A percentile compares a stretch with the other conserved stretches of the same genome.
Conservation (phyloP, 352 stramenopile species). For the Vaucheria bursata region DNA sequence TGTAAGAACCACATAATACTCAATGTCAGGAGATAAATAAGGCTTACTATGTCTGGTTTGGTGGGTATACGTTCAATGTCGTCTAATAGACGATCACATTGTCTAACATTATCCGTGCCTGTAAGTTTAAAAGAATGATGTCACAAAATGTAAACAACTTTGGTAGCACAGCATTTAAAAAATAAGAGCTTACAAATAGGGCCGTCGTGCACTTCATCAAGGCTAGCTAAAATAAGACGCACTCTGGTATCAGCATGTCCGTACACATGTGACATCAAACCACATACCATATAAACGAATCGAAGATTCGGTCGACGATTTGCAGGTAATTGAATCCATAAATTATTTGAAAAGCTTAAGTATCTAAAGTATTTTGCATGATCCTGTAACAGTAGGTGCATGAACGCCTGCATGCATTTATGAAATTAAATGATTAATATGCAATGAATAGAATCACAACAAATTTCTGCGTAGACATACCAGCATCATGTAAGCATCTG, state of each 20-base stretch:
- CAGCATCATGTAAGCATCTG: slow-evolving; percentile 9
- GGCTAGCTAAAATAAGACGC: slow-evolving; percentile 1
- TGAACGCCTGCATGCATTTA: background rate
- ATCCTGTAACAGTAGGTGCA: slow-evolving; percentile 8
- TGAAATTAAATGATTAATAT: background rate
- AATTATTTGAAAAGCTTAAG: slow-evolving; percentile 8
- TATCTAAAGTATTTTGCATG: slow-evolving; percentile 8
- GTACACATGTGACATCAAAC: slow-evolving; percentile 1
- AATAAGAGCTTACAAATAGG: background rate
- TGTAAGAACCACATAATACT: too few relatives aligned
- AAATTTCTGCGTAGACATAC: background rate
- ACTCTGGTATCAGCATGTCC: background rate
- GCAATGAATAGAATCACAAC: background rate
- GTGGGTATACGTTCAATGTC: slow-evolving; percentile 10
- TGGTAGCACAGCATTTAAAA: too few relatives aligned
- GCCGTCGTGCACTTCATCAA: slow-evolving; percentile 6
- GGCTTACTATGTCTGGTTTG: background rate
- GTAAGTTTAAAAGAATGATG: too few relatives aligned
- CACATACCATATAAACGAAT: slow-evolving; percentile 3
- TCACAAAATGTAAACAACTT: too few relatives aligned
- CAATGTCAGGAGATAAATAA: too few relatives aligned
- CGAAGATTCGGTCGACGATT: background rate
- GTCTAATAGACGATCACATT: background rate
- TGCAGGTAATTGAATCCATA: background rate
- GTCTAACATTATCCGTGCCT: background rate